Base-by-base conservation (phyloP, 2,329 filamentous ascomycete genomes). In the Stemphylium lycopersici region DNA sequence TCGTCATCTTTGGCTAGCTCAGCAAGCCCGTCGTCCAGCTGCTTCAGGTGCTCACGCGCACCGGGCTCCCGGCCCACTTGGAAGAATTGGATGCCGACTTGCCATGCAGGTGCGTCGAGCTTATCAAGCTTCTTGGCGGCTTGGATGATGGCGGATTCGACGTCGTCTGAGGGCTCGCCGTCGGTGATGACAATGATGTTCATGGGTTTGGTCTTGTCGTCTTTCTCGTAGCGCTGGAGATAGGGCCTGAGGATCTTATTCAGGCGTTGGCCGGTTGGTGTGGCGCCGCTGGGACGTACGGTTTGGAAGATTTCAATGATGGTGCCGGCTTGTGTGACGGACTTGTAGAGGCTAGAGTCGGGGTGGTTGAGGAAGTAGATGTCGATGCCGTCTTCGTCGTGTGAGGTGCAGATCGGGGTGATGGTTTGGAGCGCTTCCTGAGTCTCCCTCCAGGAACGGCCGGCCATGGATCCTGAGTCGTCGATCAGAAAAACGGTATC, bases 151-250 rank as follows among this genome's bases (percentile, higher is more conserved):
- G 62, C 55, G 6, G 80, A 81, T 72, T 93, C 89, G 0, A 89
- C 86, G 61, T 96, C 90, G 71, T 97, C 92, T 1, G 82, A 87
- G 1, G 95, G 87, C 36, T 81, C 85, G 4, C 95, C 95, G 71
- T 98, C 93, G 0, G 95, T 98, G 68, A 98, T 90, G 58, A 96
- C 88, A 65, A 98, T 96, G 72, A 98, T 83, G 70, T 97, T 97
- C 42, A 96, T 79, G 1, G 92, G 91, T 70, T 91, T 93, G 18
- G 89, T 80, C 12, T 77, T 74, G 3, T 81, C 77, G 15, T 80
- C 71, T 0, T 66, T 69, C 62, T 84, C 78, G 61, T 87, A 84
- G 20, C 79, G 72, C 12, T 77, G 70, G 2, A 96, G 71, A 70
- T 97, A 97, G 0, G 90, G 86, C 40, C 81, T 79, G 4, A 97